These are phyloP conservation scores for Capsella bursapastoris DNA, from an alignment of 345 rosid genomes.

Conservation along the genomic window DNA sequence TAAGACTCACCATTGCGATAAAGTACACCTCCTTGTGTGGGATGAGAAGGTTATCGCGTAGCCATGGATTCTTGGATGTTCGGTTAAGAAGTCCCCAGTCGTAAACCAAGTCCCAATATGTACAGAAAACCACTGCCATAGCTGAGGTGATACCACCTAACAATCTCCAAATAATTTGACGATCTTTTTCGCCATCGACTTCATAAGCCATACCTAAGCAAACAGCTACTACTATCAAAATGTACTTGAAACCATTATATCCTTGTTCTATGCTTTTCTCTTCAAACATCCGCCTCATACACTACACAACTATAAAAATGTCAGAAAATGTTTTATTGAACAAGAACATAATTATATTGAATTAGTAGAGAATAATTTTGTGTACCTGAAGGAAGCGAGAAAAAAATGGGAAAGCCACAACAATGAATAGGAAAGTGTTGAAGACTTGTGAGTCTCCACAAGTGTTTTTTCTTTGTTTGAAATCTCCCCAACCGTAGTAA, in stretches of 20 bases:
- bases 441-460: conserved; percentile 50
- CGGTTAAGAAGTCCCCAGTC: conserved; percentile 80
- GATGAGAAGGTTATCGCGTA: conserved; percentile 67
- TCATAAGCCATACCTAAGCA: conserved; percentile 51
- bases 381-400: conserved; percentile 71
- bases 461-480: conserved; percentile 51
- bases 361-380: background rate
- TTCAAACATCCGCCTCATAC: conserved; percentile 61
- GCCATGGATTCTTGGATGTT: conserved; percentile 67
- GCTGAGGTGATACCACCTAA: conserved; percentile 53
- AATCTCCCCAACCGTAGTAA: conserved; percentile 67
- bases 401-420: conserved; percentile 64
- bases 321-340: background rate
- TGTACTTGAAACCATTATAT: conserved; percentile 59
- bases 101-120: conserved; percentile 72
- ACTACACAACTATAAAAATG: conserved; percentile 42
- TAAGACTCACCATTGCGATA: conserved; percentile 61
- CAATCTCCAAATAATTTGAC: conserved; percentile 47
- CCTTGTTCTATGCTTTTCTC: conserved; percentile 55
- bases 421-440: conserved; percentile 48
- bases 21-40: conserved; percentile 60
- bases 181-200: conserved; percentile 31
- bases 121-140: conserved; percentile 52
- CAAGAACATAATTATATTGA: background rate
- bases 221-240: conserved; percentile 58